A percentile compares a stretch with the other conserved stretches of the same genome.
Conservation (phyloP, 1,284 basidiomycete genomes). For the Cryptococcus sp. region DNA sequence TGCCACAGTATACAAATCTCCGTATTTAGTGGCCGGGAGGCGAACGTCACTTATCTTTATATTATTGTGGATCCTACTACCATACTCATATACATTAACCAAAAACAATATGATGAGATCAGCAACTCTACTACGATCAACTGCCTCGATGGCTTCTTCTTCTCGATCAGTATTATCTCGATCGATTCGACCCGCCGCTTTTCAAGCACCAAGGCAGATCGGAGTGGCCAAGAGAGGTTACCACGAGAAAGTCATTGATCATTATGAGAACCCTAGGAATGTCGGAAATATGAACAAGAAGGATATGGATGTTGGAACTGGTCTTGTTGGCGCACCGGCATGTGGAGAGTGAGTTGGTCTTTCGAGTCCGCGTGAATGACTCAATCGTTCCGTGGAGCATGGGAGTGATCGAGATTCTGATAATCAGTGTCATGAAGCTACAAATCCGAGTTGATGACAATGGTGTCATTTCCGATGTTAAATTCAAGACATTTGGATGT, state of each 20-base stretch:
- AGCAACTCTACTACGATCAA: neutral
- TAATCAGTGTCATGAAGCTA: conserved; percentile 94
- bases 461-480: conserved; percentile 89
- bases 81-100: neutral
- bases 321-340: conserved; percentile 83
- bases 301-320: conserved; percentile 89
- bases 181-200: neutral
- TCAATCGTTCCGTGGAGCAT: no score
- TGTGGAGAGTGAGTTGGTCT: conserved; percentile 44
- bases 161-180: neutral
- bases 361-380: neutral
- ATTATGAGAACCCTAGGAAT: conserved; percentile 92
- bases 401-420: no score
- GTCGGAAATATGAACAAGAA: conserved; percentile 92
- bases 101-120: conserved; percentile 1
- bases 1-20: no score
- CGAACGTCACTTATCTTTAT: no score
- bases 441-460: conserved; percentile 96
- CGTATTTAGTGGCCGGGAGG: no score
- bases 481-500: conserved; percentile 93
- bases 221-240: conserved; percentile 56
- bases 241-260: conserved; percentile 91
- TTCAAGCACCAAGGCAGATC: neutral
- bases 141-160: neutral
- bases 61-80: no score